Evolutionary conservation across 768 basidiomycete genomes (phyloP).

Genomic region (Lentinula sp.): DNA sequence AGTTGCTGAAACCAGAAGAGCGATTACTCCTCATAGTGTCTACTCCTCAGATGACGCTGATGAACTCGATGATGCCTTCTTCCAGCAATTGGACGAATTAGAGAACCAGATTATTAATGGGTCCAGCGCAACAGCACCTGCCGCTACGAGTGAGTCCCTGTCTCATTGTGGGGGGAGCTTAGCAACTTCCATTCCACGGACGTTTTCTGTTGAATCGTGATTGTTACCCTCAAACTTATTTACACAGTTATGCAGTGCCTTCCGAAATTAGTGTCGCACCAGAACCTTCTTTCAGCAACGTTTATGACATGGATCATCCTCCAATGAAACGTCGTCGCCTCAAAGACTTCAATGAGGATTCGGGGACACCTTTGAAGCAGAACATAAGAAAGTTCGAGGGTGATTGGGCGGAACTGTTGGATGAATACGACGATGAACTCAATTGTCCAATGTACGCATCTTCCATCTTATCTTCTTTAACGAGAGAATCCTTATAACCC

Average conservation of each 20-base stretch:
- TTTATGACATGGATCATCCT: not conserved
- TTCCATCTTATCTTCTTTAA: not conserved
- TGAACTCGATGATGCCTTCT: not conserved
- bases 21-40: not conserved
- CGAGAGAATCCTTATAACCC: not conserved
- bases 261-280: not conserved
- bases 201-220: not conserved
- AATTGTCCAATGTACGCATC: slow-evolving; percentile 65
- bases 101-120: not conserved
- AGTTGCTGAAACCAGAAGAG: not conserved
- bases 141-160: not conserved
- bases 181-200: not conserved
- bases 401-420: slow-evolving; percentile 25
- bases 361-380: slow-evolving; percentile 26
- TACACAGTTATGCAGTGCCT: not conserved
- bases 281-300: not conserved
- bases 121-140: not conserved
- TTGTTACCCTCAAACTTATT: not conserved
- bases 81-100: not conserved
- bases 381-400: slow-evolving; percentile 34
- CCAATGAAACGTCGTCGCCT: not conserved
- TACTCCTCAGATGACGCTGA: not conserved
- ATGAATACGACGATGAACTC: slow-evolving; percentile 56
- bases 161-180: not conserved
- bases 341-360: slow-evolving; percentile 1